Evolutionary conservation across 2,329 filamentous ascomycete species (phyloP).

Genomic region (Clarireedia sp.): DNA sequence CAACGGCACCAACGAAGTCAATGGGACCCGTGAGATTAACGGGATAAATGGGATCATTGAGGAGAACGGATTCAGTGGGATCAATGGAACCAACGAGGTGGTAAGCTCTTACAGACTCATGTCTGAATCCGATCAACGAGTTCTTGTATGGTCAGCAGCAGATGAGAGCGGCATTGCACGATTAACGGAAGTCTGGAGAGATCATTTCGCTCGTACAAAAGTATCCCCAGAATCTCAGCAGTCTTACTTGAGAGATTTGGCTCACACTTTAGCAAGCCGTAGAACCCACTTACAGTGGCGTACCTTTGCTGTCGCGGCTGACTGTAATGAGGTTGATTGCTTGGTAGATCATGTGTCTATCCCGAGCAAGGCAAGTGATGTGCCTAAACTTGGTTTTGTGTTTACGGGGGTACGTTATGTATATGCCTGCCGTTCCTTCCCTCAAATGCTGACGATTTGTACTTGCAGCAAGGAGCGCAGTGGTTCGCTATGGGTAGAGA

Average conservation of each 20-base stretch:
- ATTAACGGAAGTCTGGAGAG: not conserved
- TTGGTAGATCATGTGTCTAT: not conserved
- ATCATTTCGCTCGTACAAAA: not conserved
- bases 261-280: constrained; percentile 8
- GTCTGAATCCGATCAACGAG: too few species aligned
- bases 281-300: constrained; percentile 6
- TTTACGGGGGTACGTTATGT: constrained; percentile 10
- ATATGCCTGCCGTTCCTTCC: not conserved
- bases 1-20: too few species aligned
- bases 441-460: not conserved
- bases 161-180: not conserved
- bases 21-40: too few species aligned
- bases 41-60: too few species aligned
- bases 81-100: too few species aligned
- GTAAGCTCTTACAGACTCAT: too few species aligned
- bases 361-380: not conserved
- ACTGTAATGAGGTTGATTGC: not conserved
- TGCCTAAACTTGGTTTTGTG: not conserved
- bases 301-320: not conserved
- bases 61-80: too few species aligned
- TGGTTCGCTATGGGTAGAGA: constrained; percentile 13
- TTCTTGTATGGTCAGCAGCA: not conserved
- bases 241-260: not conserved
- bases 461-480: constrained; percentile 14
- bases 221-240: not conserved